Evolutionary conservation across 2,329 filamentous ascomycete genomes (phyloP).

Genomic region (Graphiopsis chlorocephala): DNA sequence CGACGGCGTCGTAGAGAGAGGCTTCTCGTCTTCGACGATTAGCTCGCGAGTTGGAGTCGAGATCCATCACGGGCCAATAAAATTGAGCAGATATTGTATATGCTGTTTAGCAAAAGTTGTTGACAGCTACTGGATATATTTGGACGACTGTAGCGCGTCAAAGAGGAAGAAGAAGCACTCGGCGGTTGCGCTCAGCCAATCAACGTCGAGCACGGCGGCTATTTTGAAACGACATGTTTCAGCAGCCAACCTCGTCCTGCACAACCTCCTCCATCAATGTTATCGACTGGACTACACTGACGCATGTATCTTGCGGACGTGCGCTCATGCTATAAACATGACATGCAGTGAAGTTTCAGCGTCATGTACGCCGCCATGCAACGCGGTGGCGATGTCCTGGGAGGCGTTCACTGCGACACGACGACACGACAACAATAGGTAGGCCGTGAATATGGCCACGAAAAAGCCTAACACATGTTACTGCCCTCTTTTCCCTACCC

Average conservation of each 20-base stretch:
- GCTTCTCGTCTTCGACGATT: constrained; percentile 1
- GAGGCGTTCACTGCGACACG: neutral
- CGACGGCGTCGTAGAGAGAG: constrained; percentile 67
- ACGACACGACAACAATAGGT: neutral
- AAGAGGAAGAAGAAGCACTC: neutral
- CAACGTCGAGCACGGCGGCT: neutral
- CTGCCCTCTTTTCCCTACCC: neutral
- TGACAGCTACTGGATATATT: neutral
- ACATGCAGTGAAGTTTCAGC: neutral
- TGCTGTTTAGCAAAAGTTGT: neutral
- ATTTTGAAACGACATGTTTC: neutral
- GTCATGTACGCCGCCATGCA: neutral
- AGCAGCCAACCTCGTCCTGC: neutral
- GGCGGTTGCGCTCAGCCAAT: constrained; percentile 10
- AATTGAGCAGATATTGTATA: neutral
- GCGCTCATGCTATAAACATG: neutral
- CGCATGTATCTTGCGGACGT: neutral
- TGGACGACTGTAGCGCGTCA: neutral
- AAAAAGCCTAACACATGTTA: neutral
- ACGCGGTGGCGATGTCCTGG: neutral
- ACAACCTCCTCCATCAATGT: neutral
- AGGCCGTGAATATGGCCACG: constrained; percentile 8
- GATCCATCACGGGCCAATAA: neutral
- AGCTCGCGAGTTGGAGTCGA: neutral
- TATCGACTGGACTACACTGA: neutral